Evolutionary conservation across 768 basidiomycete genomes (phyloP), one percentile per base, ranked within the genome.

Genomic region (Collybia sp.): DNA sequence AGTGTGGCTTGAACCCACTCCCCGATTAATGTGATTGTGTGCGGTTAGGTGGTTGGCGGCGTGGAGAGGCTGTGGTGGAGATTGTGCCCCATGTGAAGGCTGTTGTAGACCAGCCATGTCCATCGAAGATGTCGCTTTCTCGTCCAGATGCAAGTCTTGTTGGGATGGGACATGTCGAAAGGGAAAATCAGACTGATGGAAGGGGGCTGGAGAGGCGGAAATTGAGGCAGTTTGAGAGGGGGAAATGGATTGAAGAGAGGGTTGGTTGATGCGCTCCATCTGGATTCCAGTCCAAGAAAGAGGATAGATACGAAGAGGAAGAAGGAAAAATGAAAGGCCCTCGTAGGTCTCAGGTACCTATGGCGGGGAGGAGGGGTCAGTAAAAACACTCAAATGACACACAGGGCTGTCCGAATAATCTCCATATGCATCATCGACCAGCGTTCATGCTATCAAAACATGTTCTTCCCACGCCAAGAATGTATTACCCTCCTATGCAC

Each of bases 281-380:
- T 56, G 58, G 62, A 62, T 41, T 49, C 67, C 67, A 60, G 65
- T 58, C 69, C 57, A 61, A 58, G 44, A 58, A 51, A 53, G 40
- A 53, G 43, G 34, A 53, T 47, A 45, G 43, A 48, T 48, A 53
- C 54, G 50, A 54, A 51, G 53, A 58, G 44, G 40, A 51, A 52
- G 44, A 53, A 40, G 43, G 46, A 50, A 48, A 40, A 43, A 41
- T 43, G 42, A 52, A 37, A 43, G 13, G 25, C 25, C 25, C 25
- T 25, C 25, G 25, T 25, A 25, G 25, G 25, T 25, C 25, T 25
- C 25, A 25, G 25, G 25, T 25, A 25, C 25, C 25, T 25, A 8
- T 25, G 25, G 25, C n/a, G 25, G 25, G 25, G 25, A 25, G 3
- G 25, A 25, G 25, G 8, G 25, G 25, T 25, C 25, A 8, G 25